Percentiles rank a stretch among this genome's conserved stretches.
Evolutionary conservation across 305 asterid species (phyloP).

Genomic region (Rubia peregrina): DNA sequence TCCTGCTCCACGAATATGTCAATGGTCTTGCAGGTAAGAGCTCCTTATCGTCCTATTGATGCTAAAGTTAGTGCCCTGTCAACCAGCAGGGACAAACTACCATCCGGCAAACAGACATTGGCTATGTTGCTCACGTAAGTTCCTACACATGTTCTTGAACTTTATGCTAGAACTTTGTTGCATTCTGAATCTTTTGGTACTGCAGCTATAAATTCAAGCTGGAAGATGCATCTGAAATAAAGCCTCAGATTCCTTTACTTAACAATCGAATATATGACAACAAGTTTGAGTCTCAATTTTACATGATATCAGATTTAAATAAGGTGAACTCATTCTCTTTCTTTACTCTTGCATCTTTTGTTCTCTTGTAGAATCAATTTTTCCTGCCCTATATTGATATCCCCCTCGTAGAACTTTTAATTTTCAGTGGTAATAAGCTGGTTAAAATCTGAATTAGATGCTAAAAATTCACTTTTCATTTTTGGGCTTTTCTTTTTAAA

Average conservation of each 20-base stretch:
- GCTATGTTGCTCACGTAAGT: conserved; percentile 80
- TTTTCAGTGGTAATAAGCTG: too few relatives aligned
- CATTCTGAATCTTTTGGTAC: conserved; percentile 24
- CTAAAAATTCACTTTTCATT: too few relatives aligned
- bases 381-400: not conserved
- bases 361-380: not conserved
- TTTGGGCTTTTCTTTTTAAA: too few relatives aligned
- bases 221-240: conserved; percentile 84
- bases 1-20: conserved; percentile 17
- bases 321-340: conserved; percentile 38
- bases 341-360: not conserved
- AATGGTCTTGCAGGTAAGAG: conserved; percentile 60
- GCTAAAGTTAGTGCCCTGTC: conserved; percentile 75
- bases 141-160: conserved; percentile 17
- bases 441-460: not conserved
- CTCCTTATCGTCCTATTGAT: conserved; percentile 81
- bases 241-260: conserved; percentile 81
- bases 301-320: conserved; percentile 89
- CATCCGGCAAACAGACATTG: conserved; percentile 87
- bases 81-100: conserved; percentile 80
- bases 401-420: too few relatives aligned
- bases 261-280: conserved; percentile 94
- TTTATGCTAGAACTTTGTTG: not conserved
- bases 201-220: conserved; percentile 87
- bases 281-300: conserved; percentile 95